phyloP scores from a whole-genome alignment of 257 asterid species.

The Forsythia suspensa region DNA sequence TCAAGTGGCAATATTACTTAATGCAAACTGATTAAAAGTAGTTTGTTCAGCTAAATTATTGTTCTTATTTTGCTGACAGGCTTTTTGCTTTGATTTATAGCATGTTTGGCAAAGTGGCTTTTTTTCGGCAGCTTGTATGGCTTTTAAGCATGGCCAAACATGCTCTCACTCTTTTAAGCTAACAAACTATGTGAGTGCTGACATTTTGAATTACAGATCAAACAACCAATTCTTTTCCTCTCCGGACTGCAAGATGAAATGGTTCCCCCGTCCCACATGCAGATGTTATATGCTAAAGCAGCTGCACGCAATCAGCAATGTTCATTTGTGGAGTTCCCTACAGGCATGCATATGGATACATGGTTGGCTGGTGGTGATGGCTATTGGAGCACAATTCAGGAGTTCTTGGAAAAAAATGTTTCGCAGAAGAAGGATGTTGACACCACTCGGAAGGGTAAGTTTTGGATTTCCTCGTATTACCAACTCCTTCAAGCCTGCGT shows the following conservation, averaged over 20 bases:
- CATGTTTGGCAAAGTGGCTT: not conserved
- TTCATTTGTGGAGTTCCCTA: constrained; percentile 75
- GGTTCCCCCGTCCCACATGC: constrained; percentile 98
- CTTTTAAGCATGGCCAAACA: not conserved
- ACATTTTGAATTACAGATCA: constrained; percentile 54
- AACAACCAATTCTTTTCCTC: constrained; percentile 84
- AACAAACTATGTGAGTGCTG: not conserved
- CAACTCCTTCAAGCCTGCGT: constrained; percentile 4
- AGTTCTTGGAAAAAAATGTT: constrained; percentile 58
- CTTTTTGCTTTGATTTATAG: not conserved
- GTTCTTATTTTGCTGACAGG: not conserved
- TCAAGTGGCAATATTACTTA: not conserved
- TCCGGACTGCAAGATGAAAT: constrained; percentile 95
- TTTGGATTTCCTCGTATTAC: constrained; percentile 9
- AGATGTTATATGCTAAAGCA: constrained; percentile 87
- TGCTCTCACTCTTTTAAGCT: not conserved
- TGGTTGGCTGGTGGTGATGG: constrained; percentile 91
- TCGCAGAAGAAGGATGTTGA: constrained; percentile 43
- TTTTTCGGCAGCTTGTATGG: not conserved
- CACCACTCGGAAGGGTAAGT: constrained; percentile 54
- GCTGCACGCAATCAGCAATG: constrained; percentile 77
- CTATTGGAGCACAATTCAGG: constrained; percentile 82
- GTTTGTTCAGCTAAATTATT: not conserved
- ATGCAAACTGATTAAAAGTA: not conserved
- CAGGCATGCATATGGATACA: constrained; percentile 98